phyloP scores from a whole-genome alignment of 2,329 filamentous ascomycete genomes.

The Hypoxylon sp. region DNA sequence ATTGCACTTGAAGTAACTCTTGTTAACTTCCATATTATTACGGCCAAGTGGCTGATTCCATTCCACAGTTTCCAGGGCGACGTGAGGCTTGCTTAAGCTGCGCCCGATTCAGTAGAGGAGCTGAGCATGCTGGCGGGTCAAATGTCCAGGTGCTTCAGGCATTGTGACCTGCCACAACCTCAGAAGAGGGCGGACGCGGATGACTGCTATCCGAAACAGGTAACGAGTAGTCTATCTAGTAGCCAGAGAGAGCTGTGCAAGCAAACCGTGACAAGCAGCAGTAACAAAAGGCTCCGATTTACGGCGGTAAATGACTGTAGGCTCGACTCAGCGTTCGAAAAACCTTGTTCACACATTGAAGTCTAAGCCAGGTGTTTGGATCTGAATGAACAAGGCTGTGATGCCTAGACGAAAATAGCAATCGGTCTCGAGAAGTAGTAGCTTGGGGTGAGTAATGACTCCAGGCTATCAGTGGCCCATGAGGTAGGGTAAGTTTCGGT shows the following conservation, averaged over 20 bases:
- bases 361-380: conserved; percentile 1
- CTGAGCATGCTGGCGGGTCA: conserved; percentile 20
- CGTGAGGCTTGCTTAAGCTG: conserved; percentile 31
- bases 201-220: conserved; percentile 43
- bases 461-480: conserved; percentile 26
- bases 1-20: conserved; percentile 11
- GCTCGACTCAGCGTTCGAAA: conserved; percentile 26
- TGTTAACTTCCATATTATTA: too few species aligned
- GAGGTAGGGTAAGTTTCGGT: conserved; percentile 11
- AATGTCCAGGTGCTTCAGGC: conserved; percentile 19
- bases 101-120: conserved; percentile 33
- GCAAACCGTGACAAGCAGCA: conserved; percentile 22
- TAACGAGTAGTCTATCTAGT: conserved; percentile 21
- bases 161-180: conserved; percentile 26
- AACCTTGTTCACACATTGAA: conserved; percentile 12
- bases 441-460: conserved; percentile 22
- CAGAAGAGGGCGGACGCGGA: conserved; percentile 37
- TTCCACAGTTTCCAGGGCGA: conserved; percentile 14
- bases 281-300: conserved; percentile 35
- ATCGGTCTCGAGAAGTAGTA: conserved; percentile 7
- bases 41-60: conserved; percentile 23
- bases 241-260: conserved; percentile 4
- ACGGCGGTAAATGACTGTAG: conserved; percentile 30
- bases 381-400: conserved; percentile 26
- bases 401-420: conserved; percentile 30